Evolutionary conservation across 139 green algal genomes (phyloP), one percentile per base, ranked within the genome.

Genomic region (Ettlia oleoabundans): DNA sequence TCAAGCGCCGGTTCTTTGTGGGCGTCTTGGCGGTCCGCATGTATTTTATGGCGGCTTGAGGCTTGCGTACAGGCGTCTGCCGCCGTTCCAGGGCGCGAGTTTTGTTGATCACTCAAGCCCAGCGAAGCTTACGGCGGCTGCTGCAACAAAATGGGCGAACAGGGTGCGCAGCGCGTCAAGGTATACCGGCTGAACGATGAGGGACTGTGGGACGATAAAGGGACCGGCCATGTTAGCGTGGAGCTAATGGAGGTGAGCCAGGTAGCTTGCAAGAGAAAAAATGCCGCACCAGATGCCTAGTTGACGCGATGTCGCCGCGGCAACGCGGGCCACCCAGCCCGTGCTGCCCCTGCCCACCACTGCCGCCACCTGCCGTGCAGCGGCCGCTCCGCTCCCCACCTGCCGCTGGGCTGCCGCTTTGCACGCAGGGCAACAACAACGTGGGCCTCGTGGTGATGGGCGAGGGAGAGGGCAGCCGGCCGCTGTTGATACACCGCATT

Each of bases 131-230:
- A n/a, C n/a, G n/a, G n/a, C n/a, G n/a, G n/a, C n/a, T n/a, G n/a
- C n/a, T n/a, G n/a, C n/a, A n/a, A n/a, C 35, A 21, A 24, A 47
- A 68, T 66, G 53, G 38, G 52, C 5, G 73, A 68, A 21, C 72
- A 21, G 8, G 42, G 21, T 18, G 33, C 91, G 86, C 91, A 95
- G 73, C 85, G 95, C 0, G 95, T 98, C 0, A 98, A 99, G 78
- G 89, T 99, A 0, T 99, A 99, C 76, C 91, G 89, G 26, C 85
- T 99, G 2, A 96, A 94, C 58, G 77, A 92, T 18, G 87, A 95
- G 15, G 96, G 95, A 1, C 84, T 91, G 52, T 99, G 97, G 97
- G 93, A 98, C 77, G 97, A 99, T 84, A 97, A 94, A 55, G 97
- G 97, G 15, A 98, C 95, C 3, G 97, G 96, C 21, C 84, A 94